These are phyloP conservation scores for Limtongozyma cylindracea DNA, from an alignment of 805 yeast species.

Conservation along the genomic window DNA sequence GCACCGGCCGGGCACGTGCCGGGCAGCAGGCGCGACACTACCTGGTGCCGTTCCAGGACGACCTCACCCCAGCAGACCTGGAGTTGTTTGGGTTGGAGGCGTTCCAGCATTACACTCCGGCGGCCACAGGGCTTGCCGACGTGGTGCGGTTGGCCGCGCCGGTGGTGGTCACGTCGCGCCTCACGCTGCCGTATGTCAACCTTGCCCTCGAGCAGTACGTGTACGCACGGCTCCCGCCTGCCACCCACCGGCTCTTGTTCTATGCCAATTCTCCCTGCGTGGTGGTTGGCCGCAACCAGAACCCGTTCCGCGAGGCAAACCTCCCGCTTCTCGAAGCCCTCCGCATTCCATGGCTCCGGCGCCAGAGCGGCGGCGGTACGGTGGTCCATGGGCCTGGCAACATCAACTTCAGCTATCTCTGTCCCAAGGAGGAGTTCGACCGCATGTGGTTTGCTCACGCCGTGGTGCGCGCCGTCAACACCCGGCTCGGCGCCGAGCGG, in stretches of 20 bases:
- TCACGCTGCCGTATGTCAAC: conserved; percentile 46
- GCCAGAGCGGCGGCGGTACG: conserved; percentile 89
- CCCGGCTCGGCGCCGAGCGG: conserved; percentile 2
- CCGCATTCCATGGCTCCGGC: conserved; percentile 42
- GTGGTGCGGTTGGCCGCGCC: conserved; percentile 9
- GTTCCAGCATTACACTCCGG: conserved; percentile 12
- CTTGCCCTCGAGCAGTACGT: conserved; percentile 65
- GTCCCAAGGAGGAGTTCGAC: conserved; percentile 38
- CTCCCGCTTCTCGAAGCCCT: conserved; percentile 22
- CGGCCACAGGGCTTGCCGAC: conserved; percentile 2
- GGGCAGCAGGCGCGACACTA: conserved; percentile 1
- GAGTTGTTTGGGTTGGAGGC: conserved; percentile 13
- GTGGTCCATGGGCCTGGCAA: conserved; percentile 90
- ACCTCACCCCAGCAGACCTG: conserved; percentile 8
- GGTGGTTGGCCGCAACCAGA: conserved; percentile 92
- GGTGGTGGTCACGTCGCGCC: conserved; percentile 27
- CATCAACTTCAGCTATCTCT: conserved; percentile 63
- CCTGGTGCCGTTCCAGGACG: conserved; percentile 14
- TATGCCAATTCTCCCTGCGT: conserved; percentile 67
- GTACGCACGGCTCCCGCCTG: conserved; percentile 34
- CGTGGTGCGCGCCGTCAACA: conserved; percentile 6
- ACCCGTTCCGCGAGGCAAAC: conserved; percentile 75
- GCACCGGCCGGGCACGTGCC: not conserved
- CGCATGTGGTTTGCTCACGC: conserved; percentile 11
- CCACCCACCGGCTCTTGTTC: conserved; percentile 29